Conservation (phyloP, 768 basidiomycete species). For the Chiua virens region DNA sequence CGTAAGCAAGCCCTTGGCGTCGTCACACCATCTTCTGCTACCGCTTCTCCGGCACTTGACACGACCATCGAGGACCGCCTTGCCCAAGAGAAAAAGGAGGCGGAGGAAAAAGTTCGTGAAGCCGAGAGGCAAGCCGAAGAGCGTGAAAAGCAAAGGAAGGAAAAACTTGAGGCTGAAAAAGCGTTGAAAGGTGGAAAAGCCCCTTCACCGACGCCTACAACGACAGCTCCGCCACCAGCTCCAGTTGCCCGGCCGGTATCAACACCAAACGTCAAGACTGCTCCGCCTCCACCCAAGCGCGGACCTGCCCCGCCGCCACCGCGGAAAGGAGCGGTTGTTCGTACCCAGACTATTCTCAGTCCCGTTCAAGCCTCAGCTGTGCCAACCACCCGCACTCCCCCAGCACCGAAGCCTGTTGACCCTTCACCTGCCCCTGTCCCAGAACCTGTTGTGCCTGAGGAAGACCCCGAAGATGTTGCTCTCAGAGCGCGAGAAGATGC, state of each 20-base stretch:
- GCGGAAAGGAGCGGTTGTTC: constrained; percentile 12
- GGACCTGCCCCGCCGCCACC: constrained; percentile 41
- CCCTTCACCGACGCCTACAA: constrained; percentile 42
- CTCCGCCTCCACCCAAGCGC: constrained; percentile 37
- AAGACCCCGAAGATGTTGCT: constrained; percentile 77
- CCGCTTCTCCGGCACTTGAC: constrained; percentile 59
- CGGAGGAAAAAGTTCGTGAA: constrained; percentile 75
- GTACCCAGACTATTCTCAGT: constrained; percentile 20
- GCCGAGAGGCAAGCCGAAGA: constrained; percentile 85
- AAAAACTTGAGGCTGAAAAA: constrained; percentile 75
- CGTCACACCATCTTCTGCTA: constrained; percentile 35
- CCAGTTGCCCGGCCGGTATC: constrained; percentile 37
- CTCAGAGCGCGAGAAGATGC: constrained; percentile 69
- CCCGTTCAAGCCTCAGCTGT: constrained; percentile 23
- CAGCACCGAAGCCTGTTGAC: constrained; percentile 37
- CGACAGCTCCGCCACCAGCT: constrained; percentile 44
- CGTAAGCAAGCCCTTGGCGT: constrained; percentile 87
- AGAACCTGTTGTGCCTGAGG: constrained; percentile 40
- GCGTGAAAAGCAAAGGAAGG: constrained; percentile 67
- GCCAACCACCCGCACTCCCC: constrained; percentile 23
- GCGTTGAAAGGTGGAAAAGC: constrained; percentile 51
- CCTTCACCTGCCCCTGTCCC: constrained; percentile 52
- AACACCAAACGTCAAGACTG: constrained; percentile 34
- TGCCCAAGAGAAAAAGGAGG: constrained; percentile 84
- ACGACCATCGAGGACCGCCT: constrained; percentile 83